Percentiles rank a stretch among this genome's conserved stretches.
Conservation (phyloP, 2,329 filamentous ascomycete genomes). For the Thermochaetoides dissita region DNA sequence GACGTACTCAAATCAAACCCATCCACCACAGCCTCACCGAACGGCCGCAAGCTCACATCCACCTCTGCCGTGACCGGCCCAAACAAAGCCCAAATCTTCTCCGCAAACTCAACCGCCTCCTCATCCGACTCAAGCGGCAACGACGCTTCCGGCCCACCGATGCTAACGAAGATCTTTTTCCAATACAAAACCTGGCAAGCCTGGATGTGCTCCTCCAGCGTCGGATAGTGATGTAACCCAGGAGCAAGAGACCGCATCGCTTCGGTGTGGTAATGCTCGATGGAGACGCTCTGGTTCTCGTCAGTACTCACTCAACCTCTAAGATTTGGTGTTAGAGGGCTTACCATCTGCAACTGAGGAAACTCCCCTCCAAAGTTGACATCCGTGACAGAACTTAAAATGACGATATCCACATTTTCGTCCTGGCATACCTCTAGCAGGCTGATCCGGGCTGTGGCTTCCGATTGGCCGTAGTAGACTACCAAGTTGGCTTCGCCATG, state of each 20-base stretch:
- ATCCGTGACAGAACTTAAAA: constrained; percentile 8
- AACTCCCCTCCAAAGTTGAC: constrained; percentile 1
- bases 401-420: constrained; percentile 9
- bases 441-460: not conserved
- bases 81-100: constrained; percentile 8
- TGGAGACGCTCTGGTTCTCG: not conserved
- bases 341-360: constrained; percentile 6
- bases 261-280: constrained; percentile 1
- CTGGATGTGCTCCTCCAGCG: constrained; percentile 25
- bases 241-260: constrained; percentile 3
- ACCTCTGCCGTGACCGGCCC: constrained; percentile 2
- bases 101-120: constrained; percentile 5
- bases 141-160: constrained; percentile 21
- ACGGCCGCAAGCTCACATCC: constrained; percentile 6
- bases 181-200: constrained; percentile 26
- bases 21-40: constrained; percentile 7
- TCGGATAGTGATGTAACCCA: constrained; percentile 18
- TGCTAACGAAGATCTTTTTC: constrained; percentile 29
- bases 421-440: constrained; percentile 8
- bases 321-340: too few species aligned
- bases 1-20: constrained; percentile 9
- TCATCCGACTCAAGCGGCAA: constrained; percentile 4
- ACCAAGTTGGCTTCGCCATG: constrained; percentile 6
- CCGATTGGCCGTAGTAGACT: constrained; percentile 8
- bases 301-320: not conserved